phyloP scores from a whole-genome alignment of 2,329 filamentous ascomycete genomes.

The Colletotrichum sp. region DNA sequence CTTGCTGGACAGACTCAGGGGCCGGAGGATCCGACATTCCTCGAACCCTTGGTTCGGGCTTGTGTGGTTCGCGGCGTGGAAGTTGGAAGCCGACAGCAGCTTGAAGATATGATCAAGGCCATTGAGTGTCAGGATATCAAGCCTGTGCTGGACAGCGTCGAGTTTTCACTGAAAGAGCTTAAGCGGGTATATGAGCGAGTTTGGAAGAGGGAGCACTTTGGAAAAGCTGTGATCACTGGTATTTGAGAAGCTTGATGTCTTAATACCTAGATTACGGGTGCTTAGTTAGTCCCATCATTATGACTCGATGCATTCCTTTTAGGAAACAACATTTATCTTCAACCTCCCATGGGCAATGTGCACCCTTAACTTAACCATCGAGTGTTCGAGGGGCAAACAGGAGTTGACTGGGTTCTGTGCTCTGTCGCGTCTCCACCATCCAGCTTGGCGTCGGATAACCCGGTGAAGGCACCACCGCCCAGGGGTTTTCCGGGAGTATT shows the following conservation, averaged over 20 bases:
- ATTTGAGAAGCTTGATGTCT: background rate
- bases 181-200: background rate
- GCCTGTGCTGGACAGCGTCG: background rate
- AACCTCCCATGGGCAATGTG: background rate
- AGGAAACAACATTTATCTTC: background rate
- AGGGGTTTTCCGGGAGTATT: background rate
- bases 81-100: background rate
- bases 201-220: background rate
- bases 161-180: background rate
- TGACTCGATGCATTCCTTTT: fast-evolving
- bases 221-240: background rate
- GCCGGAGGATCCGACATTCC: background rate
- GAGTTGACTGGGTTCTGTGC: background rate
- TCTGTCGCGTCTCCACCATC: background rate
- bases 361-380: background rate
- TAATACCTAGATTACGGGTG: background rate
- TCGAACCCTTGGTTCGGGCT: background rate
- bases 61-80: background rate
- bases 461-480: background rate
- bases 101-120: background rate
- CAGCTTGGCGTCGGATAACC: background rate
- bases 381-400: background rate
- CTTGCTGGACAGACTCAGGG: background rate
- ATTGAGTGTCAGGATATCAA: background rate
- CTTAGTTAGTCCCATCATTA: background rate